Evolutionary conservation across 2,329 filamentous ascomycete species (phyloP).

Genomic region (Alternaria gansuensis): DNA sequence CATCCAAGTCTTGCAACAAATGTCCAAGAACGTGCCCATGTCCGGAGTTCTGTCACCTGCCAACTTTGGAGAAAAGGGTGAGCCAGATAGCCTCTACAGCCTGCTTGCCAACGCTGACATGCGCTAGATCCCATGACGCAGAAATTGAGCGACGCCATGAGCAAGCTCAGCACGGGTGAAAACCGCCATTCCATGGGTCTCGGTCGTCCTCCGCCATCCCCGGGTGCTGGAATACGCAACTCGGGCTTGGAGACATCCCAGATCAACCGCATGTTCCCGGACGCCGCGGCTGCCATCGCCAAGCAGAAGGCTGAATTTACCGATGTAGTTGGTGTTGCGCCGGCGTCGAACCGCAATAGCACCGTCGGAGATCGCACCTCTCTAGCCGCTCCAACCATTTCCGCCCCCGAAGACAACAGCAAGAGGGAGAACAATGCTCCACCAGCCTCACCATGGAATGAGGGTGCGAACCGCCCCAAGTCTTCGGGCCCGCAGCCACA

Average conservation of each 20-base stretch:
- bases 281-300: slow-evolving; percentile 96
- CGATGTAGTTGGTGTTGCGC: slow-evolving; percentile 89
- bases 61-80: slow-evolving; percentile 93
- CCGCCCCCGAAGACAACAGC: slow-evolving; percentile 69
- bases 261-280: slow-evolving; percentile 99
- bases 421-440: slow-evolving; percentile 68
- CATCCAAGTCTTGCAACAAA: slow-evolving; percentile 97
- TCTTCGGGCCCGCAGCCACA: slow-evolving; percentile 72
- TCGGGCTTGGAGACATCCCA: slow-evolving; percentile 92
- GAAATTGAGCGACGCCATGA: slow-evolving; percentile 95
- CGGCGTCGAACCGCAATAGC: slow-evolving; percentile 93
- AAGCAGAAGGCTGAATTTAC: slow-evolving; percentile 98
- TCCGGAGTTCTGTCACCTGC: slow-evolving; percentile 92
- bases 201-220: slow-evolving; percentile 76
- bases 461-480: slow-evolving; percentile 71
- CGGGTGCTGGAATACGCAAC: slow-evolving; percentile 78
- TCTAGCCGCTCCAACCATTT: slow-evolving; percentile 77
- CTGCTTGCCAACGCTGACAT: slow-evolving; percentile 31
- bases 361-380: slow-evolving; percentile 78
- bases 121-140: slow-evolving; percentile 91
- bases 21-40: slow-evolving; percentile 98
- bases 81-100: slow-evolving; percentile 28
- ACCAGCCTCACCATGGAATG: slow-evolving; percentile 84
- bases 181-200: slow-evolving; percentile 82
- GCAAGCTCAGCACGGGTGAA: slow-evolving; percentile 87